A percentile compares a stretch with the other conserved stretches of the same genome.
Evolutionary conservation across 2,329 filamentous ascomycete species (phyloP).

Genomic region (Xylariaceae sp.): DNA sequence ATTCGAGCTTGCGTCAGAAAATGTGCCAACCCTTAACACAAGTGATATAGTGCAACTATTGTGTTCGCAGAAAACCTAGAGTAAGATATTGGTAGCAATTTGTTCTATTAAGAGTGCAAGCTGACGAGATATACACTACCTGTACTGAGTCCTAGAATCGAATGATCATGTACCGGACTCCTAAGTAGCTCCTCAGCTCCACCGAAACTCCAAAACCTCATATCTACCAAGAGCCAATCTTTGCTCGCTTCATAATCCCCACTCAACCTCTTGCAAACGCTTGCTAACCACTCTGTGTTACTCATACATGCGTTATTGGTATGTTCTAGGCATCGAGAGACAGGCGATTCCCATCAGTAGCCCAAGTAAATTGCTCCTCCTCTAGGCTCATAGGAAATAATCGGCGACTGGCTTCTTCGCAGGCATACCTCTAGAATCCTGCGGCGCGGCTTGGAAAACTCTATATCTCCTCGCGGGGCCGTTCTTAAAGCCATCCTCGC

Average conservation of each 20-base stretch:
- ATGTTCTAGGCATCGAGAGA: neutral
- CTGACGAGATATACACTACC: neutral
- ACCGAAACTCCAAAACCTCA: conserved; percentile 18
- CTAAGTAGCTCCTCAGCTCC: neutral
- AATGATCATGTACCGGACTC: conserved; percentile 1
- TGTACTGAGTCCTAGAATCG: neutral
- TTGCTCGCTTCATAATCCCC: neutral
- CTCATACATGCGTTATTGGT: neutral
- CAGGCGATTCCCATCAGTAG: neutral
- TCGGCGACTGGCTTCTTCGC: conserved; percentile 98
- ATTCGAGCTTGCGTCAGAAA: neutral
- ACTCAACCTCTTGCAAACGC: neutral
- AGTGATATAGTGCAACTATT: neutral
- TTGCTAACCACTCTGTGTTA: neutral
- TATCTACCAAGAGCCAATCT: neutral
- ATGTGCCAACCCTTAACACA: neutral
- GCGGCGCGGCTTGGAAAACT: conserved; percentile 95
- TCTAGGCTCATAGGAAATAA: conserved; percentile 74
- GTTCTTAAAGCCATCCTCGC: conserved; percentile 50
- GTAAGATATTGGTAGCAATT: neutral
- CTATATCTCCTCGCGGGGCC: conserved; percentile 90
- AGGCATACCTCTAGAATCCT: conserved; percentile 96
- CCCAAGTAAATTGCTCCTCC: neutral
- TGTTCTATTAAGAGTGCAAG: neutral
- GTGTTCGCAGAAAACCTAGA: neutral